These are phyloP conservation scores for Mortierella sp. DNA, from an alignment of 371 early-diverging fungal genomes.

Conservation along the genomic window DNA sequence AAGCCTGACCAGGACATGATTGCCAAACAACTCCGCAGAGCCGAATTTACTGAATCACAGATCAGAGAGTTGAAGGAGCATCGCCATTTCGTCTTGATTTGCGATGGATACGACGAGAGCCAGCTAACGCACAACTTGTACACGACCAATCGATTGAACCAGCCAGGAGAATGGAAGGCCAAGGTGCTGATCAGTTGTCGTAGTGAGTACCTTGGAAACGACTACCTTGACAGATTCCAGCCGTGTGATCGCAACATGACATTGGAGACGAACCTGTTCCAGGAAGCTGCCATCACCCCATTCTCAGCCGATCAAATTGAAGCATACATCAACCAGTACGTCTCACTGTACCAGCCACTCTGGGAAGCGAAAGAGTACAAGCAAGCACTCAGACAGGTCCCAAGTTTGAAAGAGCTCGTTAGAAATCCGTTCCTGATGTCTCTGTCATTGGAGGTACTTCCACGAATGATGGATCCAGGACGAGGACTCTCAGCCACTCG, in stretches of 20 bases:
- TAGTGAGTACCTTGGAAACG: not conserved
- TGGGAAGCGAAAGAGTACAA: constrained; percentile 10
- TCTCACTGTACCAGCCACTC: not conserved
- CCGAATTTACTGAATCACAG: not conserved
- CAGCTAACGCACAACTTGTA: constrained; percentile 2
- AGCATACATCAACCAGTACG: not conserved
- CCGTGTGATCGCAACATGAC: not conserved
- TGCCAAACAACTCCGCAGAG: not conserved
- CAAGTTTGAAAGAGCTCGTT: too few relatives aligned
- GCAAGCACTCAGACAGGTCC: too few relatives aligned
- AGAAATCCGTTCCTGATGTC: too few relatives aligned
- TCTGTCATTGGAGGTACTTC: too few relatives aligned
- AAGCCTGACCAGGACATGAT: not conserved
- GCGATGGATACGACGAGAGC: not conserved
- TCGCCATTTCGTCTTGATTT: not conserved
- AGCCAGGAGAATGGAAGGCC: not conserved
- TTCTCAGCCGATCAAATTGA: constrained; percentile 6
- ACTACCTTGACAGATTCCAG: not conserved
- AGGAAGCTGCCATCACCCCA: constrained; percentile 3
- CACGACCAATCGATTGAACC: not conserved
- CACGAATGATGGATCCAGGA: too few relatives aligned
- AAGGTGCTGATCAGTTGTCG: not conserved
- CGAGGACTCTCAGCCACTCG: too few relatives aligned
- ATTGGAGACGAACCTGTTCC: not conserved
- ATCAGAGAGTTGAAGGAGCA: not conserved